Base-by-base conservation (phyloP, 805 yeast genomes). In the Ogataea neopini region DNA sequence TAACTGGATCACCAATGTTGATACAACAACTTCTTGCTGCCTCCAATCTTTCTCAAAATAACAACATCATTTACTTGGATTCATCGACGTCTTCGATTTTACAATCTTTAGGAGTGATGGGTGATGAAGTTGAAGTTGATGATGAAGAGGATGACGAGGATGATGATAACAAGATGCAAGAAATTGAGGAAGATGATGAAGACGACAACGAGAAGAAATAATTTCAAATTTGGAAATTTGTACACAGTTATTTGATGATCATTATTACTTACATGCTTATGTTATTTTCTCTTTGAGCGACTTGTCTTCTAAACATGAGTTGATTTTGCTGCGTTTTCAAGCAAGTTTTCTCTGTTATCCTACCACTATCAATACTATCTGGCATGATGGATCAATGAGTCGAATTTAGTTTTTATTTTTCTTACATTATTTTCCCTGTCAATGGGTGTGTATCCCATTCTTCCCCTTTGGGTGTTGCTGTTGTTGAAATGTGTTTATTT, bases 41-140 rank as follows among this genome's bases (percentile, higher is more conserved):
- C 18, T 76, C 78, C 50, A 78, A 76, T 41, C 71, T 78, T 47
- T 74, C 81, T 40, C 79, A 80, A 47, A 79, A 79, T 53, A 79
- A 82, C 59, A 86, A 86, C 36, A 84, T 83, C 22, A 78, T 83
- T 44, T 83, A 81, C 61, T 73, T 83, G 53, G 85, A 82, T 58
- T 81, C 83, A 30, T 75, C 83, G 9, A 77, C 86, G 19, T 79
- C 80, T 49, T 79, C 83, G n/a, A 76, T 83, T 58, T 69, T 83
- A 59, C 84, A 84, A 22, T 71, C 77, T 6, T 58, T 74, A 37
- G 74, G 75, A 33, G 72, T 68, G 25, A 69, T 69, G 44, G 68
- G 68, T 23, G 69, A 61, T 22, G 69, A 64, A 28, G 64, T 64
- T 4, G 63, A 59, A 20, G 58, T 50, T 22, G 64, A 64, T 17